Evolutionary conservation across 2,329 filamentous ascomycete genomes (phyloP).

Genomic region (Lachnellula arida): DNA sequence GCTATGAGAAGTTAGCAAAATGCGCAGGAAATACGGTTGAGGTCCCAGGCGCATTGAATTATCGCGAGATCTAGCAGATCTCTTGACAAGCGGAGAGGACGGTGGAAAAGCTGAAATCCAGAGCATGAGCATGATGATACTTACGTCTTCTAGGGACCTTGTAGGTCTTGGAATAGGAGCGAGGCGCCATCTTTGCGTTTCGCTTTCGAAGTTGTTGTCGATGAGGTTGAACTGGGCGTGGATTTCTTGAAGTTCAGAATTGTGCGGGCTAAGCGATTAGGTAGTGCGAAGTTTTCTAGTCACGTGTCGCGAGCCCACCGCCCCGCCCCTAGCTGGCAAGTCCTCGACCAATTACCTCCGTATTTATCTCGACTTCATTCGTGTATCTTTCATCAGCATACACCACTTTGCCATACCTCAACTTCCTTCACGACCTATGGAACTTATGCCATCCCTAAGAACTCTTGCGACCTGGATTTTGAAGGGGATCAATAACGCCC

Average conservation of each 20-base stretch:
- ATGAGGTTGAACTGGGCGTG: conserved; percentile 3
- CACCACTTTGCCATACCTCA: too few relatives aligned
- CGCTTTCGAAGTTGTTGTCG: conserved; percentile 6
- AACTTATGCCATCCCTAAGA: too few relatives aligned
- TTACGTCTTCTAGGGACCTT: conserved; percentile 86
- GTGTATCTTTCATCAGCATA: too few relatives aligned
- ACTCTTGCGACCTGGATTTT: too few relatives aligned
- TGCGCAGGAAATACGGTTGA: not conserved
- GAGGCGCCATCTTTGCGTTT: conserved; percentile 41
- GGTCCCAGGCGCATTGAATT: not conserved
- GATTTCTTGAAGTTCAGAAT: not conserved
- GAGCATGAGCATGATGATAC: conserved; percentile 8
- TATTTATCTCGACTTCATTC: too few relatives aligned
- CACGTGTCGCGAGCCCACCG: too few relatives aligned
- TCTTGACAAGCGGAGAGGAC: not conserved
- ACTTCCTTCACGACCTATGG: too few relatives aligned
- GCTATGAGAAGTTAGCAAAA: conserved; percentile 45
- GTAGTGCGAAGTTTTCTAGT: too few relatives aligned
- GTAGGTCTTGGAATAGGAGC: conserved; percentile 98
- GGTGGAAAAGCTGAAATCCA: not conserved
- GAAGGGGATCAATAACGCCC: too few relatives aligned
- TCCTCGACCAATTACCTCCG: too few relatives aligned
- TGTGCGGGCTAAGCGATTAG: conserved; percentile 1
- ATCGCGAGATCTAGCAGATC: not conserved
- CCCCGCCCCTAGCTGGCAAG: too few relatives aligned